Conservation (phyloP, 108 stramenopile genomes). For the Cyclotella sp. region DNA sequence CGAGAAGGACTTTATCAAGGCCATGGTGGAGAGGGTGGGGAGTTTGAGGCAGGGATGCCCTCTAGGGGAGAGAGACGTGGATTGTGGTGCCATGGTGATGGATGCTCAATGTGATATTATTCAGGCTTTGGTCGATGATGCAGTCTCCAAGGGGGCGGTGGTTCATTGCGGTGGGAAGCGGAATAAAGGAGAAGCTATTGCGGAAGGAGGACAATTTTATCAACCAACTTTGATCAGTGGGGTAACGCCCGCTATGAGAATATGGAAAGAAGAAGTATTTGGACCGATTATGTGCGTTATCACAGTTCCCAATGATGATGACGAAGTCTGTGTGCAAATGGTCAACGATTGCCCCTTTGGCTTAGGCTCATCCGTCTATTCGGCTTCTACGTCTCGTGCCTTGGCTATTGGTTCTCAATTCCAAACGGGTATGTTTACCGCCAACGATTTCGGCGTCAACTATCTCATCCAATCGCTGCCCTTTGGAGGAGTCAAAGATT, state of each 20-base stretch:
- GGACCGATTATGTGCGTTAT: conserved; percentile 98
- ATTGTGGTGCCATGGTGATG: conserved; percentile 96
- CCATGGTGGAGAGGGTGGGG: conserved; percentile 61
- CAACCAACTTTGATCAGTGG: conserved; percentile 93
- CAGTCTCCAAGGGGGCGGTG: conserved; percentile 93
- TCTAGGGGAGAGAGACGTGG: conserved; percentile 73
- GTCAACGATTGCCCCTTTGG: conserved; percentile 93
- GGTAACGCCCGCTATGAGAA: conserved; percentile 91
- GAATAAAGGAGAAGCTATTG: conserved; percentile 47
- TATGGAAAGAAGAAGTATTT: conserved; percentile 97
- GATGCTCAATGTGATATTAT: conserved; percentile 81
- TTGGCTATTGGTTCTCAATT: conserved; percentile 86
- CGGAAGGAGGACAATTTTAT: conserved; percentile 89
- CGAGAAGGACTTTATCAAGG: conserved; percentile 73
- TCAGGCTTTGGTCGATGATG: conserved; percentile 95
- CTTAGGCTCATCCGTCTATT: conserved; percentile 93
- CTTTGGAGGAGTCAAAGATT: conserved; percentile 97
- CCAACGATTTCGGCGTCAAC: conserved; percentile 98
- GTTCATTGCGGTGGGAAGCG: conserved; percentile 91
- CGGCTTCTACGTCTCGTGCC: conserved; percentile 71
- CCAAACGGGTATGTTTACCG: conserved; percentile 94
- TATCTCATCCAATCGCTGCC: conserved; percentile 97
- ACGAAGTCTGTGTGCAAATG: conserved; percentile 83
- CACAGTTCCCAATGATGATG: conserved; percentile 85
- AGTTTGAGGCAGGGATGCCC: conserved; percentile 88